These are phyloP conservation scores for Lecanicillium sp. DNA, from an alignment of 2,329 filamentous ascomycete species.

Conservation along the genomic window DNA sequence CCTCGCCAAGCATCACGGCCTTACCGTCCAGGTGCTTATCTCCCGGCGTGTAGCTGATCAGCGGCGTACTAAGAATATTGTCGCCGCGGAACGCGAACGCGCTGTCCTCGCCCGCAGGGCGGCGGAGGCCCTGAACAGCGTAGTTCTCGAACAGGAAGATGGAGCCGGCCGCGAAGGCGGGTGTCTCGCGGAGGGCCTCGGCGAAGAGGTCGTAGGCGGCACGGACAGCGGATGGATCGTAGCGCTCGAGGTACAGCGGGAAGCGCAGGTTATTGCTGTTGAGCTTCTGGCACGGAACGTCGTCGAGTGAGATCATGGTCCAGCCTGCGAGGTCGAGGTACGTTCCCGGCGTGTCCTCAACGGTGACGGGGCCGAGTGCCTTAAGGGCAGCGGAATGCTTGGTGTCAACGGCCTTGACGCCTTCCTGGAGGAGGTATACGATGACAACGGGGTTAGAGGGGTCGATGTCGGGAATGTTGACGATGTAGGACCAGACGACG, in stretches of 20 bases:
- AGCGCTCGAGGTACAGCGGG: slow-evolving; percentile 37
- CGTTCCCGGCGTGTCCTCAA: slow-evolving; percentile 28
- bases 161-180: slow-evolving; percentile 25
- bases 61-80: slow-evolving; percentile 34
- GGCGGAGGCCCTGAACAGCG: slow-evolving; percentile 36
- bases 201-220: slow-evolving; percentile 29
- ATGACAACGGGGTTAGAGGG: slow-evolving; percentile 35
- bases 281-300: slow-evolving; percentile 35
- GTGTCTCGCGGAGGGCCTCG: slow-evolving; percentile 19
- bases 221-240: slow-evolving; percentile 27
- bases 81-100: slow-evolving; percentile 42
- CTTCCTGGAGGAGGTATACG: slow-evolving; percentile 38
- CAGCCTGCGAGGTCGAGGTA: slow-evolving; percentile 40
- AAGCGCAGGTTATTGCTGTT: slow-evolving; percentile 36
- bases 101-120: slow-evolving; percentile 26
- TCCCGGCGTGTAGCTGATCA: slow-evolving; percentile 30
- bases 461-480: slow-evolving; percentile 35
- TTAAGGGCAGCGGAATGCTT: slow-evolving; percentile 37
- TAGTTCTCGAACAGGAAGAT: slow-evolving; percentile 42
- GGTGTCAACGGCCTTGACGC: slow-evolving; percentile 32
- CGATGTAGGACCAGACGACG: slow-evolving; percentile 46
- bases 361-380: slow-evolving; percentile 32
- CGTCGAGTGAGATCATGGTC: slow-evolving; percentile 33
- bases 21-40: slow-evolving; percentile 24
- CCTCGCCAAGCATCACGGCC: slow-evolving; percentile 30